Evolutionary conservation across 768 basidiomycete genomes (phyloP), one percentile per base, ranked within the genome.

Genomic region (Russula foetens): DNA sequence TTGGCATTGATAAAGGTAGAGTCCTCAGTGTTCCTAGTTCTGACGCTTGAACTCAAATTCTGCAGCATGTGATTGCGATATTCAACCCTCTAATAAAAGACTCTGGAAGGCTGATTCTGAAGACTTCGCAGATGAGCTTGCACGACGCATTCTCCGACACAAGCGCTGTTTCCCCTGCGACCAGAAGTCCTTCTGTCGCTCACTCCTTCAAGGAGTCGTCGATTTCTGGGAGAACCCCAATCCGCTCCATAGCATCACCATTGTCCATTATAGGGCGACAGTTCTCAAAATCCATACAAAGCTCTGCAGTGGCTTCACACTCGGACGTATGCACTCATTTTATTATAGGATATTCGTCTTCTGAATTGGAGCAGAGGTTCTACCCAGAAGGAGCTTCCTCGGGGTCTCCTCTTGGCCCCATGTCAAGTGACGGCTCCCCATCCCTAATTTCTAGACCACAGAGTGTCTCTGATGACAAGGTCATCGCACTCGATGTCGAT

Each of bases 1-100:
- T 71, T 71, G 46, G 70, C 71, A 2, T 71, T 75, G 59, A 69
- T 73, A 60, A 65, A 73, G 50, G 79, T 79, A 59, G 57, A 73
- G 53, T 19, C 24, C 5, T 45, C 21, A 26, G 19, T 38, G 29
- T 29, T 29, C 17, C 11, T 21, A 12, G 48, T 39, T 31, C 28
- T 19, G 28, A 24, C 21, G 5, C 12, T 52, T 51, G 8, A 45
- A 29, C 53, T 51, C 17, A 29, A 35, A 14, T 56, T 64, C 49
- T 12, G 45, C 38, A 67, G 64, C 64, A 67, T 59, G 58, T 65
- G 57, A 58, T 59, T 52, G 43, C 54, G 39, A 58, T 62, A 49
- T 65, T 62, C 57, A 62, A 62, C 26, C 59, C 57, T 57, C 58
- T 62, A 14, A 63, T 63, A 33, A 59, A 56, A 28, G 62, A 58